Evolutionary conservation across 2,329 filamentous ascomycete genomes (phyloP).

Genomic region (Phyllosticta paracitricarpa): DNA sequence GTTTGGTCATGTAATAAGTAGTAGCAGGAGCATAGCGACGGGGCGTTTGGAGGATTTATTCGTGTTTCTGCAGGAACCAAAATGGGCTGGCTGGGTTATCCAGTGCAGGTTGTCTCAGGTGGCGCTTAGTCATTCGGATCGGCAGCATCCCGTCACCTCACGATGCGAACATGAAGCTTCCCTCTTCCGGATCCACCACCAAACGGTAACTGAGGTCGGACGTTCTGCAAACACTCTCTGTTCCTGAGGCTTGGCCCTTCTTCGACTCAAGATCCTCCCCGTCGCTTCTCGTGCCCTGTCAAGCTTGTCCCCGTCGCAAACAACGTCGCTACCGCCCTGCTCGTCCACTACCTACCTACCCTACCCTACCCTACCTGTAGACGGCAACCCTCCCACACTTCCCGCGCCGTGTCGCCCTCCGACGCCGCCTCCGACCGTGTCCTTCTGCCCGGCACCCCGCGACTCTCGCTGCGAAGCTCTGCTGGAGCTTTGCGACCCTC

Average conservation of each 20-base stretch:
- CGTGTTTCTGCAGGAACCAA: not conserved
- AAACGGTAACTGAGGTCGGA: not conserved
- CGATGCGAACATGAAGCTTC: not conserved
- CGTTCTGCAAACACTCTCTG: no score
- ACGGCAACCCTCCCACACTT: not conserved
- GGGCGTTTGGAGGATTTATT: not conserved
- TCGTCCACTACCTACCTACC: not conserved
- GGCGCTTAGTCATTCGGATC: constrained; percentile 2
- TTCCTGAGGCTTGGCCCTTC: no score
- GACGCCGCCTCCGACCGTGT: not conserved
- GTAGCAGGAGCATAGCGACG: constrained; percentile 4
- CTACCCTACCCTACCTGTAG: not conserved
- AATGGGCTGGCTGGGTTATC: not conserved
- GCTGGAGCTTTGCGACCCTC: not conserved
- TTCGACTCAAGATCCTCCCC: not conserved
- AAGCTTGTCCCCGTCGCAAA: not conserved
- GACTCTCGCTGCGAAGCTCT: not conserved
- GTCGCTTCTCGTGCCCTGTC: not conserved
- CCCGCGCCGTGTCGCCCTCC: not conserved
- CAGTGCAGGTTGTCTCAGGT: not conserved
- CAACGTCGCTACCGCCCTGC: not conserved
- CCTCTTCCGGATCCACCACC: not conserved
- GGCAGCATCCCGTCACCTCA: constrained; percentile 10
- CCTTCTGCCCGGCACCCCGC: not conserved
- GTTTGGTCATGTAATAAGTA: constrained; percentile 60